phyloP scores from a whole-genome alignment of 139 green algal species.

The Tetraselmis striata region DNA sequence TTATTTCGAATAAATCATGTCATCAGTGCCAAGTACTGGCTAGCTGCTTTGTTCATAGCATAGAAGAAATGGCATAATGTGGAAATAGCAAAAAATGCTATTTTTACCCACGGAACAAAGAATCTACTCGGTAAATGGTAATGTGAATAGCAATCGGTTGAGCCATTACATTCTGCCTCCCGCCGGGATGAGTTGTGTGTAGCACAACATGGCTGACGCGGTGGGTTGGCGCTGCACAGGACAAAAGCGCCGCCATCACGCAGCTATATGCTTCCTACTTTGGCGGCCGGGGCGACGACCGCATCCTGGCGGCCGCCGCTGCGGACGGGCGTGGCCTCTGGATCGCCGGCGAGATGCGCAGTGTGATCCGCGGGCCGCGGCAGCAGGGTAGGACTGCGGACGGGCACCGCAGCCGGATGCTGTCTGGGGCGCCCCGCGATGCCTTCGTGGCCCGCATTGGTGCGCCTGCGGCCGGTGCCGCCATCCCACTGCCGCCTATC shows the following conservation, averaged over 20 bases:
- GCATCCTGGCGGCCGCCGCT: not conserved
- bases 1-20: too few relatives aligned
- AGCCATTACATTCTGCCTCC: too few relatives aligned
- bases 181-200: too few relatives aligned
- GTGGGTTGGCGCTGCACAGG: not conserved
- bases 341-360: not conserved
- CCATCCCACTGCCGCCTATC: too few relatives aligned
- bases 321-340: not conserved
- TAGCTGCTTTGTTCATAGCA: too few relatives aligned
- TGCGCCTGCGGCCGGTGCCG: not conserved
- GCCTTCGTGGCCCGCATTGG: not conserved
- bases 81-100: too few relatives aligned
- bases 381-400: not conserved
- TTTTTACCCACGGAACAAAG: too few relatives aligned
- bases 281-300: not conserved
- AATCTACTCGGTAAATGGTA: too few relatives aligned
- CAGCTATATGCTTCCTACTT: not conserved
- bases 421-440: not conserved
- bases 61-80: too few relatives aligned
- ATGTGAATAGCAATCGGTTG: too few relatives aligned
- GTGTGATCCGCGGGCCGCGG: not conserved
- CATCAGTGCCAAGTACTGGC: too few relatives aligned
- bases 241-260: not conserved
- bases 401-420: not conserved
- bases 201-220: too few relatives aligned